phyloP scores from a whole-genome alignment of 2,329 filamentous ascomycete genomes.

The Tolypocladium nubicola region DNA sequence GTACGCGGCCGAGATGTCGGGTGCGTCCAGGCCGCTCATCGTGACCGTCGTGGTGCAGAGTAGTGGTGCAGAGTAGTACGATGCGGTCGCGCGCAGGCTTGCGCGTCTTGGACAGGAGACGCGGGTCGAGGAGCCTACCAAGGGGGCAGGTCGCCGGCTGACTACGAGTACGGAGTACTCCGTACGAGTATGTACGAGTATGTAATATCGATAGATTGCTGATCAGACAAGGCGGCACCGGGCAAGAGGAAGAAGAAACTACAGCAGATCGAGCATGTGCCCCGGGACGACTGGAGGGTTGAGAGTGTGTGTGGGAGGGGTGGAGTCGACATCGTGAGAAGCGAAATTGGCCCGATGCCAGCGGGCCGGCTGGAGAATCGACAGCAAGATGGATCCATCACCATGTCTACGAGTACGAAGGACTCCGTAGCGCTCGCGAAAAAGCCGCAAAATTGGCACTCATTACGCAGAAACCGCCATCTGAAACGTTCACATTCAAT shows the following conservation, averaged over 20 bases:
- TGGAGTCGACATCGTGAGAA: neutral
- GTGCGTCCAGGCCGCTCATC: slow-evolving; percentile 47
- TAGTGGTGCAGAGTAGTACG: neutral
- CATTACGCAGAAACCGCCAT: neutral
- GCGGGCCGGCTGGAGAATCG: neutral
- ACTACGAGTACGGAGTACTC: neutral
- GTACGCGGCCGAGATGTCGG: slow-evolving; percentile 54
- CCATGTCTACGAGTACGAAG: neutral
- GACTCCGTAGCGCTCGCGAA: neutral
- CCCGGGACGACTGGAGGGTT: neutral
- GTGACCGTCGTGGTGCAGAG: neutral
- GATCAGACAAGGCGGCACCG: neutral
- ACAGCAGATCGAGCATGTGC: neutral
- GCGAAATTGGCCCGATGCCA: neutral
- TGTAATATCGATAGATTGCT: neutral
- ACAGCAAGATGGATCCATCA: neutral
- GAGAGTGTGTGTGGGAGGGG: neutral
- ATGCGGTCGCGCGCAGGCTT: neutral
- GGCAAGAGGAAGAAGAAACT: neutral
- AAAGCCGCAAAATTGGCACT: neutral
- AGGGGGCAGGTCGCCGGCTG: neutral
- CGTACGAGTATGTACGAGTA: too few relatives aligned
- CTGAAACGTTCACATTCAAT: neutral
- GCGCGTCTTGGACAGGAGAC: neutral
- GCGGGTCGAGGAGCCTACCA: neutral